Conservation (phyloP, 1,284 basidiomycete genomes). For the Xerocomus cyaneibrunnescens region DNA sequence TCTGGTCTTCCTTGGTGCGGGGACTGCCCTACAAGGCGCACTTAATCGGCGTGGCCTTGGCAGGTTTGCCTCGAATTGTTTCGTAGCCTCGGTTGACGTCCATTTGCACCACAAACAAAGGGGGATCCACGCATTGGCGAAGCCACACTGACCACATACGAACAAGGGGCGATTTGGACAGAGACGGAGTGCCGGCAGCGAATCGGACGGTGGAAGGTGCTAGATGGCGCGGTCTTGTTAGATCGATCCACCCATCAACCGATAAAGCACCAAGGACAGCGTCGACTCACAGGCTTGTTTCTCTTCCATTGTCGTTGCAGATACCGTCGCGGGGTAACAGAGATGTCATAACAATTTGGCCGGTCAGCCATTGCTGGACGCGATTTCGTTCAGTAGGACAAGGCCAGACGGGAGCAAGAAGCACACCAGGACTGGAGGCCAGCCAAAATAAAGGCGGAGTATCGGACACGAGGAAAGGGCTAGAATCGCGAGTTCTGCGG, state of each 20-base stretch:
- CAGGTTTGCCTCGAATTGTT: slow-evolving; percentile 38
- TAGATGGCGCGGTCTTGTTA: slow-evolving; percentile 24
- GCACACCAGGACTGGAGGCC: slow-evolving; percentile 2
- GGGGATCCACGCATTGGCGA: slow-evolving; percentile 49
- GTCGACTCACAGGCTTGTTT: slow-evolving; percentile 33
- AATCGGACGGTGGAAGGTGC: slow-evolving; percentile 48
- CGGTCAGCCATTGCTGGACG: slow-evolving; percentile 16
- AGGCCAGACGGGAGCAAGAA: slow-evolving; percentile 7
- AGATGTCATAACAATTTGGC: slow-evolving; percentile 17
- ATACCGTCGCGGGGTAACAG: slow-evolving; percentile 30
- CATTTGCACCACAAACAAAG: slow-evolving; percentile 59
- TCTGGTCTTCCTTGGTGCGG: slow-evolving; percentile 17
- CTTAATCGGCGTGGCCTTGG: slow-evolving; percentile 39
- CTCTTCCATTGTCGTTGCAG: slow-evolving; percentile 38
- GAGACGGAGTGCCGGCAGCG: slow-evolving; percentile 52
- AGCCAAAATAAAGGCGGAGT: slow-evolving; percentile 26
- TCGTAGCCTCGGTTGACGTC: slow-evolving; percentile 43
- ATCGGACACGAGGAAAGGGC: slow-evolving; percentile 32
- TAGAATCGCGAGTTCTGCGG: slow-evolving; percentile 24
- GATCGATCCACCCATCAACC: slow-evolving; percentile 9
- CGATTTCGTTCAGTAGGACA: neutral
- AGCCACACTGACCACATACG: slow-evolving; percentile 50
- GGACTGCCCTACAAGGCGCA: slow-evolving; percentile 34
- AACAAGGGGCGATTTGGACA: slow-evolving; percentile 48
- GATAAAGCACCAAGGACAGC: slow-evolving; percentile 3